Conservation (phyloP, 139 green algal species). For the Coccomyxa sp. region DNA sequence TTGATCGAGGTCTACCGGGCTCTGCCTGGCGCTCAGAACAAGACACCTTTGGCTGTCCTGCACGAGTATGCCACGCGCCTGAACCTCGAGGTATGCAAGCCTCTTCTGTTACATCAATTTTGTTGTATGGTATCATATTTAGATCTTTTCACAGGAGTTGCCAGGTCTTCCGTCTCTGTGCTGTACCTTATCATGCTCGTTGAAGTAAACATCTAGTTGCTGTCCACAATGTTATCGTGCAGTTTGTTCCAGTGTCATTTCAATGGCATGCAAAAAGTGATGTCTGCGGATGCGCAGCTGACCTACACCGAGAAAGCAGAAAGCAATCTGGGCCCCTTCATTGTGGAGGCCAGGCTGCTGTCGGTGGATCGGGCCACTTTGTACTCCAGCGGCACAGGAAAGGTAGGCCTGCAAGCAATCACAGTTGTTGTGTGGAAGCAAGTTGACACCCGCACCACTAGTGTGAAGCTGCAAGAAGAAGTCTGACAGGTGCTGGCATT, state of each 20-base stretch:
- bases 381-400: constrained; percentile 18
- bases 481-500: neutral
- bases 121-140: no score
- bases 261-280: no score
- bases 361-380: constrained; percentile 3
- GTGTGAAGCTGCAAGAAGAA: no score
- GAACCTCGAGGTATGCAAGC: constrained; percentile 22
- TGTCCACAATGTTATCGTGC: no score
- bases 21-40: constrained; percentile 33
- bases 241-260: no score
- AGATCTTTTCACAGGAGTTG: no score
- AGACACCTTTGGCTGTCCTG: constrained; percentile 52
- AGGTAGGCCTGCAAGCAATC: neutral
- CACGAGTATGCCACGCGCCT: constrained; percentile 53
- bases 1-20: constrained; percentile 26
- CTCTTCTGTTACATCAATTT: no score
- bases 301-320: constrained; percentile 33
- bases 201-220: no score
- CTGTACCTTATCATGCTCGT: no score
- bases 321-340: constrained; percentile 32
- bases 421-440: no score
- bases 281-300: constrained; percentile 17
- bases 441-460: no score
- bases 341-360: constrained; percentile 26
- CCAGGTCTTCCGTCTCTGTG: no score